phyloP scores from a whole-genome alignment of 495 filamentous ascomycete genomes.

The Gamarada debralockiae region DNA sequence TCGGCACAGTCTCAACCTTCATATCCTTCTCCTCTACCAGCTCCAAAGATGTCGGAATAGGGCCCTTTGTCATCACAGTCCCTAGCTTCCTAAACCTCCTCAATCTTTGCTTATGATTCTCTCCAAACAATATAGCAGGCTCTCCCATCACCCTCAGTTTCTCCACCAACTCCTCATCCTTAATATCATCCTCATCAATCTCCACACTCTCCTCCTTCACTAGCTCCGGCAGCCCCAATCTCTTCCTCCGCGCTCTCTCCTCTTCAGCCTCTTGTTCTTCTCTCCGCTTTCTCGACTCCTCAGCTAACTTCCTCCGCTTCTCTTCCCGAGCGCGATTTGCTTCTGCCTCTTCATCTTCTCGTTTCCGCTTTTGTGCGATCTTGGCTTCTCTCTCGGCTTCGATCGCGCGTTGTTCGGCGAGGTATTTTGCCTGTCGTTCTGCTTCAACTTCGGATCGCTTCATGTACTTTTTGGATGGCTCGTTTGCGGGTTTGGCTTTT shows the following conservation, averaged over 20 bases:
- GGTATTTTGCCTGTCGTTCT: slow-evolving; percentile 75
- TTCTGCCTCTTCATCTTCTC: slow-evolving; percentile 80
- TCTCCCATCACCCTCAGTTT: slow-evolving; percentile 69
- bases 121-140: slow-evolving; percentile 76
- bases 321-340: slow-evolving; percentile 67
- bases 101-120: slow-evolving; percentile 65
- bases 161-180: slow-evolving; percentile 61
- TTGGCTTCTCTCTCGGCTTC: slow-evolving; percentile 65
- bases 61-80: slow-evolving; percentile 40
- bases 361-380: slow-evolving; percentile 72
- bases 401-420: slow-evolving; percentile 67
- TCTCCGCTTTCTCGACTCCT: slow-evolving; percentile 65
- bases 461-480: slow-evolving; percentile 68
- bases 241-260: slow-evolving; percentile 42
- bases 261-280: slow-evolving; percentile 65
- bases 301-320: slow-evolving; percentile 74
- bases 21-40: slow-evolving; percentile 81
- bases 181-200: slow-evolving; percentile 56
- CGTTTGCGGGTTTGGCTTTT: slow-evolving; percentile 55
- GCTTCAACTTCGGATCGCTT: slow-evolving; percentile 85
- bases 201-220: slow-evolving; percentile 41
- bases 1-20: slow-evolving; percentile 67
- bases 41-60: slow-evolving; percentile 64
- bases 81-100: slow-evolving; percentile 63
- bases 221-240: slow-evolving; percentile 68